These are phyloP conservation scores for Lentinula edodes DNA, from an alignment of 768 basidiomycete species.

Conservation along the genomic window DNA sequence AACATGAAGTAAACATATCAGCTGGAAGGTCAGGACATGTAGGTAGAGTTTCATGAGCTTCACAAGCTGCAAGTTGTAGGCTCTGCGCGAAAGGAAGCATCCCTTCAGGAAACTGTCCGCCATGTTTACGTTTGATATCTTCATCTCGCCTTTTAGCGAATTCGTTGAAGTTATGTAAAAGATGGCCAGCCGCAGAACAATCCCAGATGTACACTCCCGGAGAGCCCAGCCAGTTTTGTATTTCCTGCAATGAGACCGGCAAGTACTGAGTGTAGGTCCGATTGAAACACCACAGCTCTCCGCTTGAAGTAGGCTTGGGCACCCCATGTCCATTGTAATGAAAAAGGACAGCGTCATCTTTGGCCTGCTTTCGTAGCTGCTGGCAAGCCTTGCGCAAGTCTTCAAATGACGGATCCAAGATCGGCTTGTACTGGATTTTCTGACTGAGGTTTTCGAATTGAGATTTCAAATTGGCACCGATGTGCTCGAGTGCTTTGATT, in stretches of 20 bases:
- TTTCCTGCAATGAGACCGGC: slow-evolving; percentile 88
- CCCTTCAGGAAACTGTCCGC: slow-evolving; percentile 54
- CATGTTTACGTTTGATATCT: slow-evolving; percentile 52
- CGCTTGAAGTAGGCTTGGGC: slow-evolving; percentile 90
- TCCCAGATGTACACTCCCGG: slow-evolving; percentile 99
- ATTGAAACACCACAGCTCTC: slow-evolving; percentile 99
- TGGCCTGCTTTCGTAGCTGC: slow-evolving; percentile 78
- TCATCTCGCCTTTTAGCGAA: slow-evolving; percentile 73
- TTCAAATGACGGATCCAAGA: slow-evolving; percentile 92
- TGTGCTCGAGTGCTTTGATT: slow-evolving; percentile 89
- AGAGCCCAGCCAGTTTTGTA: slow-evolving; percentile 90
- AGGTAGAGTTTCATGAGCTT: slow-evolving; percentile 85
- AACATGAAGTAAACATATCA: slow-evolving; percentile 94
- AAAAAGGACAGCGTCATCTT: slow-evolving; percentile 90
- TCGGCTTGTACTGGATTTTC: slow-evolving; percentile 91
- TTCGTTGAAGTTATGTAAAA: slow-evolving; percentile 82
- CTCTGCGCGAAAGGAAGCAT: slow-evolving; percentile 76
- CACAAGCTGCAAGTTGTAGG: slow-evolving; percentile 93
- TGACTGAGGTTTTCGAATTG: slow-evolving; percentile 95
- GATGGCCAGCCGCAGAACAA: slow-evolving; percentile 94
- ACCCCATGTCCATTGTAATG: slow-evolving; percentile 99
- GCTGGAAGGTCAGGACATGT: slow-evolving; percentile 96
- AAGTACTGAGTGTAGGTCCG: slow-evolving; percentile 97
- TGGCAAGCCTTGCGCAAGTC: slow-evolving; percentile 87
- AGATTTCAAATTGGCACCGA: slow-evolving; percentile 87